A percentile compares a stretch with the other conserved stretches of the same genome.
phyloP scores from a whole-genome alignment of 495 filamentous ascomycete species.

The Jackrogersella multiformis region DNA sequence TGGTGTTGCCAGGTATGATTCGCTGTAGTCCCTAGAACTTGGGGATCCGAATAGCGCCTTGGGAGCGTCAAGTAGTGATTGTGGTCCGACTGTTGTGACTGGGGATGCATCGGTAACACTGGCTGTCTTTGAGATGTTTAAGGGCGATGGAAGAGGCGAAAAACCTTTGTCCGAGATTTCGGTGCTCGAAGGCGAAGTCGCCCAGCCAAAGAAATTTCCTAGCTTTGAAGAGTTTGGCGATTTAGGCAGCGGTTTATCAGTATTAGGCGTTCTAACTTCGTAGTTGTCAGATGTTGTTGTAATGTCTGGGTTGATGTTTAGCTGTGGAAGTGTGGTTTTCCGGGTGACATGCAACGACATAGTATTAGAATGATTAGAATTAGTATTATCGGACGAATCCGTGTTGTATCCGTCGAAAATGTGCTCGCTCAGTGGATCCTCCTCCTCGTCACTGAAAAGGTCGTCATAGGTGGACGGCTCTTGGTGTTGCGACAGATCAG shows the following conservation, averaged over 20 bases:
- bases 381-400: slow-evolving; percentile 44
- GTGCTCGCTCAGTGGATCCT: slow-evolving; percentile 49
- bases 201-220: slow-evolving; percentile 63
- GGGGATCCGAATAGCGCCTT: slow-evolving; percentile 45
- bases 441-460: slow-evolving; percentile 50
- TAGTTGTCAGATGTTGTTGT: slow-evolving; percentile 37
- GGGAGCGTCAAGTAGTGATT: slow-evolving; percentile 49
- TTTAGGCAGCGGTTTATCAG: slow-evolving; percentile 63
- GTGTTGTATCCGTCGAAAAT: slow-evolving; percentile 47
- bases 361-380: slow-evolving; percentile 46
- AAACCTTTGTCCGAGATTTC: slow-evolving; percentile 60
- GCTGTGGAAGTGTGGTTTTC: slow-evolving; percentile 60
- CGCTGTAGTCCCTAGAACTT: slow-evolving; percentile 53
- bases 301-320: slow-evolving; percentile 52
- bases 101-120: slow-evolving; percentile 52
- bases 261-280: slow-evolving; percentile 49
- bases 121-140: slow-evolving; percentile 50
- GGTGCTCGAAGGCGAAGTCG: slow-evolving; percentile 56
- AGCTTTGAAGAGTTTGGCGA: slow-evolving; percentile 63
- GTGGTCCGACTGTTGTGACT: slow-evolving; percentile 49
- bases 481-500: slow-evolving; percentile 41
- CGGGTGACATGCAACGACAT: slow-evolving; percentile 56
- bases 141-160: slow-evolving; percentile 60
- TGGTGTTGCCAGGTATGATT: slow-evolving; percentile 59
- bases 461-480: slow-evolving; percentile 43